Evolutionary conservation across 2,329 filamentous ascomycete species (phyloP).

Genomic region (Fusarium verrucosum): DNA sequence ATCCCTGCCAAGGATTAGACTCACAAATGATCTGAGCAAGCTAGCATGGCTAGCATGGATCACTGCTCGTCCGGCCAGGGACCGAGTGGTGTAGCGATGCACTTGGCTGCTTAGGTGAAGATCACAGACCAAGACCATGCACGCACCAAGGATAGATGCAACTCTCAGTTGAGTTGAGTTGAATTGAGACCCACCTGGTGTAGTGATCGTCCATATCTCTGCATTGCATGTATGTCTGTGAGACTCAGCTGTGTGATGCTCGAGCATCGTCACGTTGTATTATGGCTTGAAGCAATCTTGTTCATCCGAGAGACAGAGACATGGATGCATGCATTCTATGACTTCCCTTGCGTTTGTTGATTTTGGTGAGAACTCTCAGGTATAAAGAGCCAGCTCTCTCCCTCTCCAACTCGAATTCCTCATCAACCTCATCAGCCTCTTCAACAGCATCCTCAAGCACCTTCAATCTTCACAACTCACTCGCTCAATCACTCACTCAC

Average conservation of each 20-base stretch:
- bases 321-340: background rate
- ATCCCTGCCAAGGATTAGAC: background rate
- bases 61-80: background rate
- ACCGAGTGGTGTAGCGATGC: no score
- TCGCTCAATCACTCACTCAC: no score
- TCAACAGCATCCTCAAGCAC: conserved; percentile 6
- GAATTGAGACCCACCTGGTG: background rate
- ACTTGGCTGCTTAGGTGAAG: no score
- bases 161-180: background rate
- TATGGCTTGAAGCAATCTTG: background rate
- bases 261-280: background rate
- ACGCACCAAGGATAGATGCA: background rate
- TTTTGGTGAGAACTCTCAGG: background rate
- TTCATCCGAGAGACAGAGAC: background rate
- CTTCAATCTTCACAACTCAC: background rate
- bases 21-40: conserved; percentile 3
- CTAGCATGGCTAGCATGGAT: background rate
- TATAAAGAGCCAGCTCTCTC: conserved; percentile 20
- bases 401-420: conserved; percentile 1
- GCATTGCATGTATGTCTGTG: background rate
- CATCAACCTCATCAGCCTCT: conserved; percentile 11
- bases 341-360: background rate
- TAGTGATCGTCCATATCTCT: conserved; percentile 6
- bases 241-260: background rate
- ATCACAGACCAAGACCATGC: background rate